Percentiles rank a stretch among this genome's conserved stretches.
phyloP scores from a whole-genome alignment of 192 early-diverging fungal genomes.

The Pecoramyces ruminantium region DNA sequence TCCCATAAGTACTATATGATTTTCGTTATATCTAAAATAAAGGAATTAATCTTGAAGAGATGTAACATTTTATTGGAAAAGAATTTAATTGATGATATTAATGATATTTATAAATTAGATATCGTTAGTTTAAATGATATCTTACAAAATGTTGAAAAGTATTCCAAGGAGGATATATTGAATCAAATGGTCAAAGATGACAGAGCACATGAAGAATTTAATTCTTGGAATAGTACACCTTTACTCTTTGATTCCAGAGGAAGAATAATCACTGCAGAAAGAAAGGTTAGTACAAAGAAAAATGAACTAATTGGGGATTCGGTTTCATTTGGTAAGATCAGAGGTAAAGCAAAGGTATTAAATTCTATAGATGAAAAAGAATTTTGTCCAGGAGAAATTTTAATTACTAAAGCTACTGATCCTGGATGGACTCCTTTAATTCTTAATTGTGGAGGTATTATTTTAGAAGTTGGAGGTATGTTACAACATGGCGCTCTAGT shows the following conservation, averaged over 20 bases:
- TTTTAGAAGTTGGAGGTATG: background rate
- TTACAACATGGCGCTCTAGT: background rate
- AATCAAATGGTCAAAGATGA: background rate
- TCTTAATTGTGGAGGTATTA: background rate
- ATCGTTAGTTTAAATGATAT: background rate
- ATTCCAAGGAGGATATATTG: background rate
- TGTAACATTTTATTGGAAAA: background rate
- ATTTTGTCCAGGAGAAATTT: background rate
- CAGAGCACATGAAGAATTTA: background rate
- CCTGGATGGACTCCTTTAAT: background rate
- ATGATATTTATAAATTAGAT: background rate
- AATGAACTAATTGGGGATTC: background rate
- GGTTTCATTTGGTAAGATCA: background rate
- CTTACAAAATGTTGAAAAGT: background rate
- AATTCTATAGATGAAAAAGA: background rate
- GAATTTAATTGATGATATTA: background rate
- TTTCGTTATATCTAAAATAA: background rate
- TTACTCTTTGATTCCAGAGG: background rate
- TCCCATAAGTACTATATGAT: background rate
- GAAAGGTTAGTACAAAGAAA: background rate
- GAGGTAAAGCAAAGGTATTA: background rate
- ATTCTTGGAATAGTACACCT: background rate
- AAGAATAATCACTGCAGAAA: background rate
- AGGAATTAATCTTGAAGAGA: background rate
- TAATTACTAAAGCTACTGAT: background rate